phyloP scores from a whole-genome alignment of 495 filamentous ascomycete species.

The Xylaria sp. region DNA sequence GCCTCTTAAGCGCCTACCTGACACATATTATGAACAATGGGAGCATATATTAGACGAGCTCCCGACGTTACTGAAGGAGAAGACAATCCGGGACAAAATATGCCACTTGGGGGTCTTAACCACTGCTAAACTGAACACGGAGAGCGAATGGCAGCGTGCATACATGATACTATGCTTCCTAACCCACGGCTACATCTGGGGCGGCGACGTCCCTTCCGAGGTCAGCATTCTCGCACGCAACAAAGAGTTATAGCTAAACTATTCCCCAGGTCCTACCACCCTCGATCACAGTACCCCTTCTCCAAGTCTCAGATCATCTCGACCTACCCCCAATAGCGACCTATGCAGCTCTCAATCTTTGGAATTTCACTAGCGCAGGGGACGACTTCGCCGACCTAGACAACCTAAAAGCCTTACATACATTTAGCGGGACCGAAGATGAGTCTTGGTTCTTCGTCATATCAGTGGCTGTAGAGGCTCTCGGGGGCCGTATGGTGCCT shows the following conservation, averaged over 20 bases:
- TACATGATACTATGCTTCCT: conserved; percentile 83
- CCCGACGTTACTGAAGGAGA: conserved; percentile 69
- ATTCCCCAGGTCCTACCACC: conserved; percentile 66
- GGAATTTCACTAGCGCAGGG: conserved; percentile 82
- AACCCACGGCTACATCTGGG: conserved; percentile 89
- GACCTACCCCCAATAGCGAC: conserved; percentile 89
- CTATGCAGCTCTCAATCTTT: conserved; percentile 85
- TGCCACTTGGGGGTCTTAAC: conserved; percentile 74
- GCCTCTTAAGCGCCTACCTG: conserved; percentile 71
- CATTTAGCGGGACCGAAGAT: conserved; percentile 89
- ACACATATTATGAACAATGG: conserved; percentile 84
- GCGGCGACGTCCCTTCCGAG: conserved; percentile 59
- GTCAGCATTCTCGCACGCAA: not conserved
- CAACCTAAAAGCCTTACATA: conserved; percentile 77
- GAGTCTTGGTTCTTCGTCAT: conserved; percentile 98
- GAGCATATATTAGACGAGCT: conserved; percentile 74
- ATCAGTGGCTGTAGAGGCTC: conserved; percentile 90
- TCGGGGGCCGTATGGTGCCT: conserved; percentile 81
- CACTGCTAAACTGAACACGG: conserved; percentile 66
- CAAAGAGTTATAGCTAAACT: conserved; percentile 12
- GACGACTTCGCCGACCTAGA: conserved; percentile 71
- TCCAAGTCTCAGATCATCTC: conserved; percentile 75
- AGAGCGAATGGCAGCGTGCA: conserved; percentile 81
- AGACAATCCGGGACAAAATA: conserved; percentile 69
- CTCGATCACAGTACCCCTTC: conserved; percentile 78